These are phyloP conservation scores for Trichoderma asperelloides DNA, from an alignment of 495 filamentous ascomycete species.

Conservation along the genomic window DNA sequence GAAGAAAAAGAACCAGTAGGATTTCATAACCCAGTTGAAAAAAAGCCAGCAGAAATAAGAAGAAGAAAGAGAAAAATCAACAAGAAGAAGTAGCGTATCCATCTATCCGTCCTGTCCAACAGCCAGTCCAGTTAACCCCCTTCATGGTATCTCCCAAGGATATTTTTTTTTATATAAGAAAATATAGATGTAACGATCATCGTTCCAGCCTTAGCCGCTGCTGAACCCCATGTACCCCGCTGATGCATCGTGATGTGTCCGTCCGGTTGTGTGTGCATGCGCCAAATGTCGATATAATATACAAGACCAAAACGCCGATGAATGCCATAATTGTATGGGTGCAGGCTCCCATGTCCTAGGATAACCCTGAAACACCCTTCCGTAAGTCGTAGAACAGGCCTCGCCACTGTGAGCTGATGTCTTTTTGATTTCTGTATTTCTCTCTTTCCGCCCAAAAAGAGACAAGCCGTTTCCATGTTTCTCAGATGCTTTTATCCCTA, in stretches of 20 bases:
- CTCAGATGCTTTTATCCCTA: not conserved
- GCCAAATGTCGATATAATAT: not conserved
- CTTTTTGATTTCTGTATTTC: not conserved
- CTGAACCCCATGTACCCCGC: not conserved
- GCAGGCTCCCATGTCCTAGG: not conserved
- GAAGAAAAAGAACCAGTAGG: no score
- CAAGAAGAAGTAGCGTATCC: not conserved
- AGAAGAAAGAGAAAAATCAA: not conserved
- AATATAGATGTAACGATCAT: not conserved
- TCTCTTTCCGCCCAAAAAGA: not conserved
- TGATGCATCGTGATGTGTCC: conserved; percentile 4
- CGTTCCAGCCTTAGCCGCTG: not conserved
- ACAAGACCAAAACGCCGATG: conserved; percentile 1
- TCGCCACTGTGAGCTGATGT: not conserved
- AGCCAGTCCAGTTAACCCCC: not conserved
- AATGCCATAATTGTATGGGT: not conserved
- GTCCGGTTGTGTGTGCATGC: not conserved
- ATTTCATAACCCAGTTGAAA: not conserved
- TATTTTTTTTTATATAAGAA: not conserved
- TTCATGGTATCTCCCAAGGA: not conserved
- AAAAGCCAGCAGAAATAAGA: not conserved
- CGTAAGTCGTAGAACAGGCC: not conserved
- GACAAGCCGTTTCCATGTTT: not conserved
- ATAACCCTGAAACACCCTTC: not conserved
- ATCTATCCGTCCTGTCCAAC: not conserved